Conservation (phyloP, 768 basidiomycete species). For the Pholiota molesta region DNA sequence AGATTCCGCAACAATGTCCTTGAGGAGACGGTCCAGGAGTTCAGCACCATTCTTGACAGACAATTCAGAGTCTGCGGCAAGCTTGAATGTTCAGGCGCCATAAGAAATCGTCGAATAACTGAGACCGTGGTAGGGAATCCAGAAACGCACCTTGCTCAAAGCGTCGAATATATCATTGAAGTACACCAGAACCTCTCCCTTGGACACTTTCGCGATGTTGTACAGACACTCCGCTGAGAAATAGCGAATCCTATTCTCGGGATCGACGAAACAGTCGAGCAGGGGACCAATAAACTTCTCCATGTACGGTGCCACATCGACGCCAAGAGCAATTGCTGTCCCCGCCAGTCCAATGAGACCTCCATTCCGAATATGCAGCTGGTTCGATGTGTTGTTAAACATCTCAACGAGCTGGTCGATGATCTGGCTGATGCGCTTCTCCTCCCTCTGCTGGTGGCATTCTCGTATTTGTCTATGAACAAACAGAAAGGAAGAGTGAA, state of each 20-base stretch:
- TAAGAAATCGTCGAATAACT: constrained; percentile 3
- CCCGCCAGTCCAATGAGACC: constrained; percentile 96
- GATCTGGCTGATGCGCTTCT: constrained; percentile 80
- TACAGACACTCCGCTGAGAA: constrained; percentile 98
- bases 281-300: constrained; percentile 90
- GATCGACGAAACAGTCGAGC: constrained; percentile 89
- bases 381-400: constrained; percentile 82
- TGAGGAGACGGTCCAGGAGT: constrained; percentile 92
- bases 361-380: constrained; percentile 89
- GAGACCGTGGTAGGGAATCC: neutral
- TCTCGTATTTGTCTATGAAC: constrained; percentile 76
- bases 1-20: constrained; percentile 96
- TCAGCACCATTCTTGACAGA: constrained; percentile 99
- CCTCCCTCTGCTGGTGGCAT: constrained; percentile 80
- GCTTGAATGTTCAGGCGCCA: constrained; percentile 52
- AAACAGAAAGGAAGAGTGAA: constrained; percentile 1
- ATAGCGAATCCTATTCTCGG: constrained; percentile 94
- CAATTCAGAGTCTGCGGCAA: constrained; percentile 92
- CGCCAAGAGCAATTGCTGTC: constrained; percentile 94
- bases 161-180: constrained; percentile 99
- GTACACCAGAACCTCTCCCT: constrained; percentile 94
- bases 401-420: constrained; percentile 95
- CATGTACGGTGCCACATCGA: constrained; percentile 93
- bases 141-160: constrained; percentile 84
- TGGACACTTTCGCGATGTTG: constrained; percentile 97